Evolutionary conservation across 2,329 filamentous ascomycete genomes (phyloP).

Genomic region (Botryotinia globosa): DNA sequence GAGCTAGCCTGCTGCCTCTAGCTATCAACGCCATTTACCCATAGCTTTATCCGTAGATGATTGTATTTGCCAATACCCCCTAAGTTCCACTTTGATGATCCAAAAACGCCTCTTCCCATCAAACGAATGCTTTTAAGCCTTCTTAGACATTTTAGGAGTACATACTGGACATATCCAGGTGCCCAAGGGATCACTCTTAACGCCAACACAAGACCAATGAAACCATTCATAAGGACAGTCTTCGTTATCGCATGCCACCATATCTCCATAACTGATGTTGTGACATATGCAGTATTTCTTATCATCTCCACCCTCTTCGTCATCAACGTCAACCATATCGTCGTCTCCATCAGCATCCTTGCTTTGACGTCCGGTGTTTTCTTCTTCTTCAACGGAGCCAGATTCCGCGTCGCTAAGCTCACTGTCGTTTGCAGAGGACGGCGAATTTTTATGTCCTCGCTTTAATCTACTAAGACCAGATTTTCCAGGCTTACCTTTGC

Average conservation of each 20-base stretch:
- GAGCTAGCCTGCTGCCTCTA: not conserved
- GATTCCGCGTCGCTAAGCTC: slow-evolving; percentile 64
- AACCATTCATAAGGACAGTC: slow-evolving; percentile 84
- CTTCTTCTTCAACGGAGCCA: slow-evolving; percentile 51
- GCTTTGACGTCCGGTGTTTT: slow-evolving; percentile 40
- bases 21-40: not conserved
- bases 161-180: slow-evolving; percentile 67
- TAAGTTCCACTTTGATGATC: not conserved
- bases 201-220: slow-evolving; percentile 72
- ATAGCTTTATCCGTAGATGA: slow-evolving; percentile 1
- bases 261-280: slow-evolving; percentile 80
- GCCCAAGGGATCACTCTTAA: slow-evolving; percentile 65
- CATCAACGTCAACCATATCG: slow-evolving; percentile 54
- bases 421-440: slow-evolving; percentile 61
- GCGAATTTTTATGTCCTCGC: slow-evolving; percentile 55
- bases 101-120: not conserved
- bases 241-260: slow-evolving; percentile 86
- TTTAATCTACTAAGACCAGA: slow-evolving; percentile 63
- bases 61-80: not conserved
- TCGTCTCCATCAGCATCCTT: slow-evolving; percentile 54
- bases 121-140: not conserved
- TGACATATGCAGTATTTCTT: slow-evolving; percentile 79
- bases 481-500: slow-evolving; percentile 43
- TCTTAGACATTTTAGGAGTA: slow-evolving; percentile 42
- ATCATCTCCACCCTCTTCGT: slow-evolving; percentile 72